Evolutionary conservation across 2,329 filamentous ascomycete genomes (phyloP), one percentile per base, ranked within the genome.

Genomic region (Periconia sp.): DNA sequence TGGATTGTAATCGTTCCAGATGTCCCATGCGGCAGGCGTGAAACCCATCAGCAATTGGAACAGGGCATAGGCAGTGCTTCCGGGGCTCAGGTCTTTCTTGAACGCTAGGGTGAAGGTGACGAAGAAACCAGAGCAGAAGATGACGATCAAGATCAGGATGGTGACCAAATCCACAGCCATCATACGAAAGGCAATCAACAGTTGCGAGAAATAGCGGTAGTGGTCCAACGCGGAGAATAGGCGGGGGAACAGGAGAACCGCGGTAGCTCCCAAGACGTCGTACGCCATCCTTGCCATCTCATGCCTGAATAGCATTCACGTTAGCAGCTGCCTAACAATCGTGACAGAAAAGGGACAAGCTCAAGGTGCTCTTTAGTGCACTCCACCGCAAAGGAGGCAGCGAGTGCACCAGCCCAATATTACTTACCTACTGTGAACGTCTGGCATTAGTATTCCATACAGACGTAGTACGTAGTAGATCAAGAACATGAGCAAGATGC

Each of bases 1-100:
- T 50, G 83, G 74, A 61, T 92, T 94, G 67, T 94, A 95, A 66
- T 63, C 83, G 64, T 85, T 85, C 95, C 86, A 95, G 23, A 83
- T 82, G 47, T 95, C 88, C 92, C 92, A 97, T 4, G 92, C 92
- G 11, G 92, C 90, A 9, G 92, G 92, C 0, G 91, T 96, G 65
- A 95, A 97, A 7, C 92, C 92, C 89, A 96, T 95, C 25, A 96
- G 72, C 48, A 96, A 87, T 73, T 96, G 92, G 57, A 97, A 95
- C 40, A 96, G 85, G 54, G 87, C 88, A 69, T 92, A 97, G 4
- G 89, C 89, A n/a, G 95, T 85, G 34, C 85, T 85, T 8, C 77
- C 78, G 5, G 88, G 84, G 52, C 87, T 83, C 37, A 88, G 84
- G 5, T 86, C 79, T 42, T 82, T 84, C 3, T 78, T 80, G 61